Conservation (phyloP, 495 filamentous ascomycete species). For the Penicillium goetzii region DNA sequence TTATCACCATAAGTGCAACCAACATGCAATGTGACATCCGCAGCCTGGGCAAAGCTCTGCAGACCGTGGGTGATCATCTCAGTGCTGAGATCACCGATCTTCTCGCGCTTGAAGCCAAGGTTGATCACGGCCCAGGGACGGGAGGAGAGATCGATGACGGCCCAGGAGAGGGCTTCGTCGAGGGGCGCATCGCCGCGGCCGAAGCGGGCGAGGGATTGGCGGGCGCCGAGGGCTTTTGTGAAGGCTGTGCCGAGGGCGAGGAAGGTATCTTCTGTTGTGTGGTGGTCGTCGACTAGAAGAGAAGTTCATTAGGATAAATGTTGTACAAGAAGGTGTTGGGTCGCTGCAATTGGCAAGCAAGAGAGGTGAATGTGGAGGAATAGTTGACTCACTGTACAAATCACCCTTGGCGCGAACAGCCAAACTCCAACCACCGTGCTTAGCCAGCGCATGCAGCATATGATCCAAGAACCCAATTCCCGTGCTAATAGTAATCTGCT, state of each 20-base stretch:
- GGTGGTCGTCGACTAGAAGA: conserved; percentile 89
- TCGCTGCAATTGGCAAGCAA: not conserved
- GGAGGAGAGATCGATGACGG: conserved; percentile 92
- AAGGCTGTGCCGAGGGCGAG: conserved; percentile 88
- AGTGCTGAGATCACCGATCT: conserved; percentile 86
- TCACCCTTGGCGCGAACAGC: conserved; percentile 81
- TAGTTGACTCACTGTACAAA: conserved; percentile 72
- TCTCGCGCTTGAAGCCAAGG: conserved; percentile 81
- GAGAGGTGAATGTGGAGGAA: too few relatives aligned
- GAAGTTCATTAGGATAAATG: not conserved
- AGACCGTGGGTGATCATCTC: conserved; percentile 98
- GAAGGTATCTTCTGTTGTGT: conserved; percentile 95
- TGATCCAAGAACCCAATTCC: conserved; percentile 99
- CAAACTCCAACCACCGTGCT: conserved; percentile 93
- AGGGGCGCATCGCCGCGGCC: conserved; percentile 89
- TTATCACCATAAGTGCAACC: conserved; percentile 86
- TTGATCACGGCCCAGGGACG: conserved; percentile 83
- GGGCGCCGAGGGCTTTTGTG: conserved; percentile 71
- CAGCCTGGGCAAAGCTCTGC: conserved; percentile 88
- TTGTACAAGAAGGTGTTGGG: not conserved
- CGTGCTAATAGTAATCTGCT: conserved; percentile 85
- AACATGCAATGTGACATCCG: conserved; percentile 90
- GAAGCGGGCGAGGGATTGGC: conserved; percentile 83
- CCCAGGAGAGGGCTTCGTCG: conserved; percentile 91
- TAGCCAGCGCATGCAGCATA: conserved; percentile 96